Evolutionary conservation across 371 early-diverging fungal species (phyloP).

Genomic region (Mucor plumbeus): DNA sequence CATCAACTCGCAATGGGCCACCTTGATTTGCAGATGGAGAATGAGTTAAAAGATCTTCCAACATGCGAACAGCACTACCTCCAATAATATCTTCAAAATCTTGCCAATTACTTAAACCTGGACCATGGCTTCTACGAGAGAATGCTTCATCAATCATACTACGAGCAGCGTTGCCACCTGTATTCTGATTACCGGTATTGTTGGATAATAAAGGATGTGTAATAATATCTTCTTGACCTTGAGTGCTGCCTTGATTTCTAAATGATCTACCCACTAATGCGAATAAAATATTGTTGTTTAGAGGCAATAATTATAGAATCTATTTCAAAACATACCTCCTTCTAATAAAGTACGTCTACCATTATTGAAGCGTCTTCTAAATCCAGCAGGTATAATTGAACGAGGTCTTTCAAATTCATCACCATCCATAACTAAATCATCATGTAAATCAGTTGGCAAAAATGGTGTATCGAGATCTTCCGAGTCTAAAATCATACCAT

Average conservation of each 20-base stretch:
- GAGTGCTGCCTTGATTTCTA: slow-evolving; percentile 22
- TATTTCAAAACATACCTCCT: slow-evolving; percentile 21
- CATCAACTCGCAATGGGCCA: slow-evolving; percentile 59
- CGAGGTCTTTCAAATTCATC: slow-evolving; percentile 49
- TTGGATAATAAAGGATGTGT: slow-evolving; percentile 77
- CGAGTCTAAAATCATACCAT: slow-evolving; percentile 57
- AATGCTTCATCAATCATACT: slow-evolving; percentile 20
- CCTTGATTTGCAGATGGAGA: slow-evolving; percentile 39
- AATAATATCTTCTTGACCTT: slow-evolving; percentile 59
- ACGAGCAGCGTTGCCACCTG: slow-evolving; percentile 15
- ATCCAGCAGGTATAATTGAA: slow-evolving; percentile 34
- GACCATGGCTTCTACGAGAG: slow-evolving; percentile 24
- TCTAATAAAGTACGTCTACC: slow-evolving; percentile 34
- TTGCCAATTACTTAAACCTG: slow-evolving; percentile 56
- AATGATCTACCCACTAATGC: slow-evolving; percentile 35
- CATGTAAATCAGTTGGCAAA: slow-evolving; percentile 44
- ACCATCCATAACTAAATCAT: slow-evolving; percentile 37
- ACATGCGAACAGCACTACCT: slow-evolving; percentile 69
- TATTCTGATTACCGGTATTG: slow-evolving; percentile 18
- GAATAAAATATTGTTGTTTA: not conserved
- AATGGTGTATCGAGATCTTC: slow-evolving; percentile 66
- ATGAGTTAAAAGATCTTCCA: slow-evolving; percentile 67
- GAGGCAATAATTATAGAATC: not conserved
- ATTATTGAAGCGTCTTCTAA: slow-evolving; percentile 34
- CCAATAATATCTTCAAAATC: slow-evolving; percentile 76